phyloP scores from a whole-genome alignment of 2,329 filamentous ascomycete species.

The Hypoxylon sp. region DNA sequence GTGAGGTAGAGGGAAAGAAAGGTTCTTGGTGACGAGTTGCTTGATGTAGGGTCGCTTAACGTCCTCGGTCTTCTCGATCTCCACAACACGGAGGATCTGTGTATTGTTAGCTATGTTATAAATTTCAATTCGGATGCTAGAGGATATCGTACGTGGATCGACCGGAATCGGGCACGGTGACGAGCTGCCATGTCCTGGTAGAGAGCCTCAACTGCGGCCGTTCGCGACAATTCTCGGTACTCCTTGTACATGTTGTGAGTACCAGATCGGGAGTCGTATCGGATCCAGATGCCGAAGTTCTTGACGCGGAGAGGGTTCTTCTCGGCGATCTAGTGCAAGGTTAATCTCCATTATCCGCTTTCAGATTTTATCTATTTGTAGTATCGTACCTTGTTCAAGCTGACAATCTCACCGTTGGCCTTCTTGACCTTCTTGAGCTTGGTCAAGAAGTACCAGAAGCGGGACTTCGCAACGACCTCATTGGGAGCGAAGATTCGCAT shows the following conservation, averaged over 20 bases:
- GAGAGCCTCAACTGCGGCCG: conserved; percentile 93
- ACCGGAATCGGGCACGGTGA: conserved; percentile 97
- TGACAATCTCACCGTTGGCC: conserved; percentile 99
- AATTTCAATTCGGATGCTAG: conserved; percentile 17
- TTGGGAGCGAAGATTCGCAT: conserved; percentile 99
- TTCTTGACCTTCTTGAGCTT: conserved; percentile 99
- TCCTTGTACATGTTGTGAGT: conserved; percentile 99
- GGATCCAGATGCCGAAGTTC: conserved; percentile 99
- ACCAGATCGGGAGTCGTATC: conserved; percentile 99
- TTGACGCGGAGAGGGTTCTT: conserved; percentile 99
- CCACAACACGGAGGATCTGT: conserved; percentile 97
- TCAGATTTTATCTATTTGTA: neutral
- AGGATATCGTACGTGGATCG: conserved; percentile 85
- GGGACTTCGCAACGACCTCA: conserved; percentile 97
- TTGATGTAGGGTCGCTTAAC: conserved; percentile 99
- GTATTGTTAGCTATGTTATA: conserved; percentile 48
- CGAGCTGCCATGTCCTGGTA: conserved; percentile 99
- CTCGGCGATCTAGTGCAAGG: conserved; percentile 84
- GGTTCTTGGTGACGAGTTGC: conserved; percentile 94
- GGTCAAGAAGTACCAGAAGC: conserved; percentile 99
- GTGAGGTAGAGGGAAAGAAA: conserved; percentile 99
- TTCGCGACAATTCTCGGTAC: conserved; percentile 98
- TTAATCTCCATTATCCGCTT: conserved; percentile 12
- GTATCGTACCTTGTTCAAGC: conserved; percentile 88
- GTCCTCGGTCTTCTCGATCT: conserved; percentile 94